Evolutionary conservation across 75 land plant species (phyloP).

Genomic region (Pinus taeda): DNA sequence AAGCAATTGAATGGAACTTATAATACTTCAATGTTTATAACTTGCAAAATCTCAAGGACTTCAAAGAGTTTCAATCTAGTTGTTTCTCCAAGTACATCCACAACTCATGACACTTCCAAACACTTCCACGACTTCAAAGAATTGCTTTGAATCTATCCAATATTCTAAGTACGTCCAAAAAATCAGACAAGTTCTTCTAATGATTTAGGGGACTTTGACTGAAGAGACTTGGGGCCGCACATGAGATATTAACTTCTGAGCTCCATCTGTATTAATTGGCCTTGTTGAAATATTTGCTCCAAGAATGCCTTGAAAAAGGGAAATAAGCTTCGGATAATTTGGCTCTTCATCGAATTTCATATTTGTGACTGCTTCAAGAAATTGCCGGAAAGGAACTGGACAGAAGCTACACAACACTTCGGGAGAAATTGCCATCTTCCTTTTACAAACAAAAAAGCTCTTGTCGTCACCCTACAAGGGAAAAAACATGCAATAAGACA

Average conservation of each 20-base stretch:
- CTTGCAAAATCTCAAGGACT: neutral
- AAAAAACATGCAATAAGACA: neutral
- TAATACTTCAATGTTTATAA: neutral
- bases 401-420: conserved; percentile 91
- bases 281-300: conserved; percentile 64
- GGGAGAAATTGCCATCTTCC: conserved; percentile 95
- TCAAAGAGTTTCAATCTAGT: neutral
- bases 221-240: neutral
- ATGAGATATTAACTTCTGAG: conserved; percentile 55
- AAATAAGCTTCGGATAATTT: conserved; percentile 81
- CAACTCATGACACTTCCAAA: neutral
- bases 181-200: neutral
- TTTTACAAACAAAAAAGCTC: conserved; percentile 93
- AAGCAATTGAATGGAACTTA: neutral
- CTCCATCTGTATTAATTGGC: conserved; percentile 92
- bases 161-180: neutral
- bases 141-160: neutral
- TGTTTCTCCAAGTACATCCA: neutral
- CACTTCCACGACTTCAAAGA: neutral
- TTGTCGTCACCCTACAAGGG: conserved; percentile 92
- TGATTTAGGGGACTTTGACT: neutral
- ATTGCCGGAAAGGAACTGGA: conserved; percentile 86
- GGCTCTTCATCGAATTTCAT: conserved; percentile 99
- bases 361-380: conserved; percentile 84
- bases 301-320: conserved; percentile 76